A percentile compares a stretch with the other conserved stretches of the same genome.
Conservation (phyloP, 2,329 filamentous ascomycete genomes). For the Xylaria sp. region DNA sequence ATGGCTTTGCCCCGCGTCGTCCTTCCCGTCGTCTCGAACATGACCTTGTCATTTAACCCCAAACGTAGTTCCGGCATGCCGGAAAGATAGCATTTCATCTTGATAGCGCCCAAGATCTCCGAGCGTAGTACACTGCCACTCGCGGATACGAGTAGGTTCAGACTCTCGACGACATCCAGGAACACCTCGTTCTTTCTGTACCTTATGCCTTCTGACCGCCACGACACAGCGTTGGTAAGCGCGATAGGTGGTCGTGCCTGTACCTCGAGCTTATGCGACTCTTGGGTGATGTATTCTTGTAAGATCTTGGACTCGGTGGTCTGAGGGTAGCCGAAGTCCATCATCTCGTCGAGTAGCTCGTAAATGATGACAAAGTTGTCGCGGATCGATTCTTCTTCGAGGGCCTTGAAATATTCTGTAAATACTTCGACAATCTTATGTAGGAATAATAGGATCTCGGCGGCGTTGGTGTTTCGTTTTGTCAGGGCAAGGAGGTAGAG, state of each 20-base stretch:
- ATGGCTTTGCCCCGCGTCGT: conserved; percentile 96
- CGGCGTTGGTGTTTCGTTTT: conserved; percentile 98
- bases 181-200: conserved; percentile 99
- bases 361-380: conserved; percentile 99
- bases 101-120: conserved; percentile 95
- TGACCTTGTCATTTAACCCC: conserved; percentile 97
- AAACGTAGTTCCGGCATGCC: conserved; percentile 97
- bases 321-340: conserved; percentile 99
- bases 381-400: conserved; percentile 97
- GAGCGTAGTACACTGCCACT: conserved; percentile 95
- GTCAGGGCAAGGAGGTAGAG: conserved; percentile 97
- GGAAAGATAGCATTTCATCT: conserved; percentile 99
- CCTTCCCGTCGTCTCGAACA: conserved; percentile 98
- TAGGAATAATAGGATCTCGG: conserved; percentile 97
- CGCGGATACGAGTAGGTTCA: conserved; percentile 93
- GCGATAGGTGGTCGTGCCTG: conserved; percentile 96
- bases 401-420: conserved; percentile 99
- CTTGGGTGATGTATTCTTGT: conserved; percentile 99
- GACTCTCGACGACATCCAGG: conserved; percentile 93
- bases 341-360: conserved; percentile 99
- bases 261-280: conserved; percentile 97
- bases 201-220: conserved; percentile 96
- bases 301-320: conserved; percentile 98
- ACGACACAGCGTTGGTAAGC: conserved; percentile 97
- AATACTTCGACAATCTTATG: conserved; percentile 99